phyloP scores from a whole-genome alignment of 164 flowering plant genomes.

The Vitis cinerea region DNA sequence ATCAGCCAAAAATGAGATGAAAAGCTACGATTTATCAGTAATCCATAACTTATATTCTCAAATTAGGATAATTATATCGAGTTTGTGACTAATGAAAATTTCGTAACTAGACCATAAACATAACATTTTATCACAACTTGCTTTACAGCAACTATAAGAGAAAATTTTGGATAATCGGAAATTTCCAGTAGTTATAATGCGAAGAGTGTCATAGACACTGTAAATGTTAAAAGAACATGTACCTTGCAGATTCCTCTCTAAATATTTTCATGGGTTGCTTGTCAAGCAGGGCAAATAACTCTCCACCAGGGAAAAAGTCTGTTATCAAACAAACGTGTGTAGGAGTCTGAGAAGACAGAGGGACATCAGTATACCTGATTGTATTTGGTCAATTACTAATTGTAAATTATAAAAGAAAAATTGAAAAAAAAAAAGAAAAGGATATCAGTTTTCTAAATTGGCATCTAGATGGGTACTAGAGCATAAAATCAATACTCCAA shows the following conservation, averaged over 20 bases:
- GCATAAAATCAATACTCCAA: neutral
- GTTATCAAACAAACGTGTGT: conserved; percentile 98
- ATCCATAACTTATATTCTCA: neutral
- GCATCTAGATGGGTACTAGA: neutral
- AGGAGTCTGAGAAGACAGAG: conserved; percentile 62
- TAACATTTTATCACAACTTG: no score
- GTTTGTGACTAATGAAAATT: neutral
- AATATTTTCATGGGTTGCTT: conserved; percentile 92
- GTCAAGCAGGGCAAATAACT: conserved; percentile 87
- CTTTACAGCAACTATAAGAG: neutral
- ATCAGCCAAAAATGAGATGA: neutral
- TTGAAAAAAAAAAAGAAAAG: neutral
- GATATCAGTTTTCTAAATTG: neutral
- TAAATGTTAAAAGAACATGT: neutral
- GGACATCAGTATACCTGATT: conserved; percentile 11
- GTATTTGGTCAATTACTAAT: neutral
- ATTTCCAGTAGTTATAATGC: neutral
- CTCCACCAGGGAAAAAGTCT: conserved; percentile 97
- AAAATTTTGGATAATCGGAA: neutral
- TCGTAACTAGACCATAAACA: no score
- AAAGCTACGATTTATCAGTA: neutral
- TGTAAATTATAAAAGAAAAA: no score
- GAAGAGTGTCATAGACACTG: neutral
- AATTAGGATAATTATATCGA: neutral
- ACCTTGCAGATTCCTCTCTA: conserved; percentile 94